Percentiles rank a stretch among this genome's conserved stretches.
phyloP scores from a whole-genome alignment of 2,329 filamentous ascomycete genomes.

The Ampelomyces quisqualis region DNA sequence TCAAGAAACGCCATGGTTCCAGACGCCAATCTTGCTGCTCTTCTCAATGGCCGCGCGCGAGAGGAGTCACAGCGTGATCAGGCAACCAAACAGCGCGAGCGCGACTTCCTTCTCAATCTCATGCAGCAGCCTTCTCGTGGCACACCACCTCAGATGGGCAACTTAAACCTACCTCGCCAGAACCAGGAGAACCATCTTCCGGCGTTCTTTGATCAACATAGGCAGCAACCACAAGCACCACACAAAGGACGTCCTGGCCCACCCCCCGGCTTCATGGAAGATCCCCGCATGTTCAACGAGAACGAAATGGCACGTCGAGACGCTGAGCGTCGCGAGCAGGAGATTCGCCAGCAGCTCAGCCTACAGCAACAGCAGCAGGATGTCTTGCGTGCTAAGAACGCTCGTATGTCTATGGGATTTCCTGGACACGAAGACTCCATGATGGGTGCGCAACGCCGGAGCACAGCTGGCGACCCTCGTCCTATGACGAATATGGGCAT shows the following conservation, averaged over 20 bases:
- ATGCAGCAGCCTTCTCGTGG: constrained; percentile 62
- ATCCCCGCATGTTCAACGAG: constrained; percentile 37
- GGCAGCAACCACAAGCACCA: constrained; percentile 38
- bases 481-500: constrained; percentile 47
- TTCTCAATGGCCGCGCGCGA: constrained; percentile 43
- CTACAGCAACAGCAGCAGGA: constrained; percentile 39
- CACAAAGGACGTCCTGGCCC: constrained; percentile 42
- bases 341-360: constrained; percentile 29
- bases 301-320: constrained; percentile 38
- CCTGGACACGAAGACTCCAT: constrained; percentile 38
- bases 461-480: constrained; percentile 39
- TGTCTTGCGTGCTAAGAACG: constrained; percentile 36
- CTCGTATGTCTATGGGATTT: constrained; percentile 36
- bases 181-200: constrained; percentile 34
- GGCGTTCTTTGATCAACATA: constrained; percentile 38
- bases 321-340: constrained; percentile 34
- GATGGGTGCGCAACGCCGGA: constrained; percentile 41
- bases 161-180: constrained; percentile 41
- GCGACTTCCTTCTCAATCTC: constrained; percentile 82
- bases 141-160: constrained; percentile 37
- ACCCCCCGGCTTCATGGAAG: constrained; percentile 44
- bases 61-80: constrained; percentile 42
- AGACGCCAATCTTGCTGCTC: constrained; percentile 37
- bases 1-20: constrained; percentile 34
- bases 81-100: constrained; percentile 60